Evolutionary conservation across 768 basidiomycete species (phyloP).

Genomic region (Amanita phalloides): DNA sequence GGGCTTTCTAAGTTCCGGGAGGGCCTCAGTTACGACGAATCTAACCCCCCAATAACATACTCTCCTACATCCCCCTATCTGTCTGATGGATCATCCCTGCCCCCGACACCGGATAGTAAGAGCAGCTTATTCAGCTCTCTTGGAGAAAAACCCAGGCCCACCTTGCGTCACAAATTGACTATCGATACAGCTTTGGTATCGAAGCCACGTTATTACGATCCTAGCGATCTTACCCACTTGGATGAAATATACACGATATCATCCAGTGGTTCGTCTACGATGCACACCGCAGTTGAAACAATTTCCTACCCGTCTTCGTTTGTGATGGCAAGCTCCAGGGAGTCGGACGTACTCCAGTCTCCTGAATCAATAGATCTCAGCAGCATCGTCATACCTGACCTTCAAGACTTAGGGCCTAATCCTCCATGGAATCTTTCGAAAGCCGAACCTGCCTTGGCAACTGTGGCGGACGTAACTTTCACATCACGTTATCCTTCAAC

Average conservation of each 20-base stretch:
- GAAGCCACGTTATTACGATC: conserved; percentile 35
- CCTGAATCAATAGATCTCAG: conserved; percentile 2
- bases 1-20: conserved; percentile 30
- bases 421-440: not conserved
- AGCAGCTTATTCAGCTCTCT: conserved; percentile 12
- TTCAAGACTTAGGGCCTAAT: not conserved
- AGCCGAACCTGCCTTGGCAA: not conserved
- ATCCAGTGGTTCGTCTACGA: conserved; percentile 48
- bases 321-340: not conserved
- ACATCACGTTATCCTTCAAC: not conserved
- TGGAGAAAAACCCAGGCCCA: conserved; percentile 23
- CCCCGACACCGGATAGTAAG: conserved; percentile 46
- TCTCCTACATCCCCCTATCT: conserved; percentile 34
- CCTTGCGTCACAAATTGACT: conserved; percentile 35
- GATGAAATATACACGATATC: conserved; percentile 7
- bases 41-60: conserved; percentile 42
- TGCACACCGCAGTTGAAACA: conserved; percentile 65
- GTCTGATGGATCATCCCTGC: conserved; percentile 34
- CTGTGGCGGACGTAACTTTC: not conserved
- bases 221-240: conserved; percentile 30
- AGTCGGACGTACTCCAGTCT: not conserved
- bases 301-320: conserved; percentile 5
- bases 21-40: conserved; percentile 28
- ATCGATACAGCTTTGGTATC: conserved; percentile 44
- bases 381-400: not conserved